A percentile compares a stretch with the other conserved stretches of the same genome.
phyloP scores from a whole-genome alignment of 2,329 filamentous ascomycete genomes.

The Leptographium wingfieldii region DNA sequence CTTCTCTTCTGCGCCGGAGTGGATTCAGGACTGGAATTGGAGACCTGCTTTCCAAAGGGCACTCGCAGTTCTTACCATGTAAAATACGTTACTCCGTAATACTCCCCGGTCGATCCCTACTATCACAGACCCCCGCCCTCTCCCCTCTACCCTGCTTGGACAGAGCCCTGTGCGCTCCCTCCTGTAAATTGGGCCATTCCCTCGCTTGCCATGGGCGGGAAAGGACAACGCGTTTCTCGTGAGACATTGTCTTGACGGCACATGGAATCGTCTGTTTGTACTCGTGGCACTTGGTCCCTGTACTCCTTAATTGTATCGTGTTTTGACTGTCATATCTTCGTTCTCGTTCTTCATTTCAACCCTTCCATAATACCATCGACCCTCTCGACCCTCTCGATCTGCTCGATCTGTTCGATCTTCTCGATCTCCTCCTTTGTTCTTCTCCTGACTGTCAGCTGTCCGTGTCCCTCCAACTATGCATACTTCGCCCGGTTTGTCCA shows the following conservation, averaged over 20 bases:
- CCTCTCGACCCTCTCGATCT: too few species aligned
- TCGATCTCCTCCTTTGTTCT: too few species aligned
- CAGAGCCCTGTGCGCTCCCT: background rate
- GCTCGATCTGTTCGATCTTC: too few species aligned
- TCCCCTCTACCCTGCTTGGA: background rate
- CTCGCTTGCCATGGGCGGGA: background rate
- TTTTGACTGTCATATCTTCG: background rate
- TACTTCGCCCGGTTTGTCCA: constrained; percentile 15
- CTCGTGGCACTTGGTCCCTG: background rate
- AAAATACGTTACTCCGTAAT: too few species aligned
- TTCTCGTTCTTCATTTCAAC: background rate
- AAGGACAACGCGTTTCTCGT: background rate
- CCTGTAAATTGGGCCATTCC: background rate
- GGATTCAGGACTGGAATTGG: too few species aligned
- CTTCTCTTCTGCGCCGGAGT: too few species aligned
- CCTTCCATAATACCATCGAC: too few species aligned
- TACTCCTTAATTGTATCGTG: background rate
- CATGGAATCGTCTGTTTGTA: background rate
- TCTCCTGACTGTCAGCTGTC: background rate
- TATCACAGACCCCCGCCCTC: background rate
- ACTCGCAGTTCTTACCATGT: too few species aligned
- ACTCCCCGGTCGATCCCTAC: too few species aligned
- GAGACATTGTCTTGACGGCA: background rate
- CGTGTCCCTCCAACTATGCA: constrained; percentile 2
- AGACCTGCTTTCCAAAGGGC: too few species aligned